Percentiles rank a stretch among this genome's conserved stretches.
These are phyloP conservation scores for Ceratobasidium theobromae DNA, from an alignment of 1,284 basidiomycete species.

Conservation along the genomic window DNA sequence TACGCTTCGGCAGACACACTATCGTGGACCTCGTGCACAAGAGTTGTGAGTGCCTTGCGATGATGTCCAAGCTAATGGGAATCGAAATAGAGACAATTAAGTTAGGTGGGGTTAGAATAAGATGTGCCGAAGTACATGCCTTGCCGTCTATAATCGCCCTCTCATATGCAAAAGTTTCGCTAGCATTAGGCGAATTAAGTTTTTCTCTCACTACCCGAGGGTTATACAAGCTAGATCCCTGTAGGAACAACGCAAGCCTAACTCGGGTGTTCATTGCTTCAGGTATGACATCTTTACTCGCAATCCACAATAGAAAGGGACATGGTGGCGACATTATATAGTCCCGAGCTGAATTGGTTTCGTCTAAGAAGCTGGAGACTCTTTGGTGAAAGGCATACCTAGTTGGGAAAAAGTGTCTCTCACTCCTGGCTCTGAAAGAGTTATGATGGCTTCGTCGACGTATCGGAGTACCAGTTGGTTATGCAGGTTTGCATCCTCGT, in stretches of 20 bases:
- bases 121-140: conserved; percentile 54
- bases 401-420: neutral
- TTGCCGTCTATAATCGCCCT: conserved; percentile 79
- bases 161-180: conserved; percentile 62
- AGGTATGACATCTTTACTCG: conserved; percentile 54
- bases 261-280: conserved; percentile 70
- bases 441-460: conserved; percentile 56
- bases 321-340: conserved; percentile 43
- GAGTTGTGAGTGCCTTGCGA: conserved; percentile 61
- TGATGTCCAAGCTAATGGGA: conserved; percentile 61
- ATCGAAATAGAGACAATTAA: neutral
- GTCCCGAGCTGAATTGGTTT: neutral
- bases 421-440: conserved; percentile 40
- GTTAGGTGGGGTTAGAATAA: too few species aligned
- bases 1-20: conserved; percentile 77
- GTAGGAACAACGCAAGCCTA: conserved; percentile 75
- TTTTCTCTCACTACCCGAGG: conserved; percentile 50
- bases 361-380: neutral
- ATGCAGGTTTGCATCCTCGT: conserved; percentile 60
- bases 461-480: conserved; percentile 58
- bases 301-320: conserved; percentile 62
- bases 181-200: conserved; percentile 51
- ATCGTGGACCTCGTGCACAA: conserved; percentile 74
- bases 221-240: conserved; percentile 71
- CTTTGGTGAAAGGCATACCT: neutral